These are phyloP conservation scores for Papiliotrema flavescens DNA, from an alignment of 1,284 basidiomycete genomes.

Conservation along the genomic window DNA sequence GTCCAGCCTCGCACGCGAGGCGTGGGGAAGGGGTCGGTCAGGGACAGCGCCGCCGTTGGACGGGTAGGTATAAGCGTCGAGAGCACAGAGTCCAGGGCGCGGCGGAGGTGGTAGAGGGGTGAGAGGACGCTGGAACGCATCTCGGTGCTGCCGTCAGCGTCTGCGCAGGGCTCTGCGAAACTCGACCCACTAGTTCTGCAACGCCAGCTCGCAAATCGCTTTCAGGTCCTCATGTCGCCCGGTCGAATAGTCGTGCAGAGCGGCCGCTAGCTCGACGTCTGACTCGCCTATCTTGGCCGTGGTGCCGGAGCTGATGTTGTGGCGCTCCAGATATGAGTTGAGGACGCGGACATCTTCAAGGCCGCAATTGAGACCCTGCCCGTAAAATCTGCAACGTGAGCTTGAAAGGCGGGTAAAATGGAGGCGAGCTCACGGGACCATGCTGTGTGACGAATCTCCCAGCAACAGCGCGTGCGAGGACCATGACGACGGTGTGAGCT, in stretches of 20 bases:
- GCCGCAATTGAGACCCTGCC: constrained; percentile 96
- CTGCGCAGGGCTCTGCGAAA: not conserved
- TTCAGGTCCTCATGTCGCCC: constrained; percentile 80
- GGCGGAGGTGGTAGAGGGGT: constrained; percentile 72
- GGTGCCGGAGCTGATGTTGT: constrained; percentile 56
- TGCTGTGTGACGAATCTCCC: constrained; percentile 93
- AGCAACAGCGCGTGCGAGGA: constrained; percentile 81
- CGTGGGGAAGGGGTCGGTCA: constrained; percentile 44
- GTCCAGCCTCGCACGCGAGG: constrained; percentile 70
- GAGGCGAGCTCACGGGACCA: constrained; percentile 59
- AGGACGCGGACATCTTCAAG: constrained; percentile 94
- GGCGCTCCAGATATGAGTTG: constrained; percentile 66
- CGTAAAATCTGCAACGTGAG: constrained; percentile 72
- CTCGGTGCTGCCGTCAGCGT: constrained; percentile 61
- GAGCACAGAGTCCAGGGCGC: constrained; percentile 65
- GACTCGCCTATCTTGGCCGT: constrained; percentile 34
- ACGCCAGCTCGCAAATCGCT: constrained; percentile 86
- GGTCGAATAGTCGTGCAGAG: constrained; percentile 72
- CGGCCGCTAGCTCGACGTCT: constrained; percentile 57
- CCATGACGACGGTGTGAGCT: constrained; percentile 87
- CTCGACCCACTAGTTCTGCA: constrained; percentile 84
- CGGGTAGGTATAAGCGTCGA: constrained; percentile 59
- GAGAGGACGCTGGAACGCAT: constrained; percentile 92
- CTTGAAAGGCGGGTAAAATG: not conserved
- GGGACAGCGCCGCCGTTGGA: constrained; percentile 54